Evolutionary conservation across 2,329 filamentous ascomycete genomes (phyloP).

Genomic region (Venturia nashicola): DNA sequence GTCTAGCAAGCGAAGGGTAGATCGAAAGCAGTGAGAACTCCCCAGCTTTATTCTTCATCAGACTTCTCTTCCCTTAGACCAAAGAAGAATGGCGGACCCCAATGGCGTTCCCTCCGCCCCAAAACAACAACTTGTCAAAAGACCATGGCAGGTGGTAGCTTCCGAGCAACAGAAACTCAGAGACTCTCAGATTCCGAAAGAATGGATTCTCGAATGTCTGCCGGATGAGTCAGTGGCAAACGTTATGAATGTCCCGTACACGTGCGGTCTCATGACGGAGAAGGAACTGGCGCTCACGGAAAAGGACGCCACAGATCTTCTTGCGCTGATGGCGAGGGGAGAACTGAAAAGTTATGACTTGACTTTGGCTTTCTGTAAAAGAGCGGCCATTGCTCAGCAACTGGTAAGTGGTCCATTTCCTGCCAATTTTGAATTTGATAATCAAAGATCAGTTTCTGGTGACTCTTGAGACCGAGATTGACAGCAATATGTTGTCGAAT

Average conservation of each 20-base stretch:
- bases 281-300: conserved; percentile 38
- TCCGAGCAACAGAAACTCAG: not conserved
- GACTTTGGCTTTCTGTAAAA: conserved; percentile 31
- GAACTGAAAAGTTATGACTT: conserved; percentile 26
- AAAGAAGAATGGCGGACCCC: not conserved
- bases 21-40: not conserved
- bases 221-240: not conserved
- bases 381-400: conserved; percentile 15
- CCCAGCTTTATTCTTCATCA: not conserved
- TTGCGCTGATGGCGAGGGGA: conserved; percentile 25
- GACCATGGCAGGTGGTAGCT: not conserved
- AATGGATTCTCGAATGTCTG: not conserved
- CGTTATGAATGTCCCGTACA: not conserved
- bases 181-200: not conserved
- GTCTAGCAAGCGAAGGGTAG: not conserved
- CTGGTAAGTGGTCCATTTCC: not conserved
- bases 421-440: too few species aligned
- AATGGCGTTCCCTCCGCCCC: not conserved
- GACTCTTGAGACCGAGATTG: not conserved
- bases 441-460: too few species aligned
- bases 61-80: not conserved
- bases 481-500: not conserved
- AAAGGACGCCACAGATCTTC: conserved; percentile 27
- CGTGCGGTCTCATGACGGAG: not conserved
- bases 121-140: not conserved